phyloP scores from a whole-genome alignment of 2,329 filamentous ascomycete species.

The Diaporthe capsici region DNA sequence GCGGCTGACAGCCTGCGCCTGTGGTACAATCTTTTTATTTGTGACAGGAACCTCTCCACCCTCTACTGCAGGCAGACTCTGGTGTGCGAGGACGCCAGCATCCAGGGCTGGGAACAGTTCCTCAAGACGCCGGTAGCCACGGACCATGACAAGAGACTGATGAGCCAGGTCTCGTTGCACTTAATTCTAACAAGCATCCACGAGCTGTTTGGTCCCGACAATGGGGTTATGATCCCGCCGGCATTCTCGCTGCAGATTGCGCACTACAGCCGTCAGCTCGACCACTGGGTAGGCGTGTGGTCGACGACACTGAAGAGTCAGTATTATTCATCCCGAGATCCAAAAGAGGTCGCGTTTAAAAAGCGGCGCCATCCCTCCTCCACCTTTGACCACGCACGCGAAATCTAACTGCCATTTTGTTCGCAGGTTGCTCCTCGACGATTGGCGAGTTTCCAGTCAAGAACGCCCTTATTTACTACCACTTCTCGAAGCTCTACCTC shows the following conservation, averaged over 20 bases:
- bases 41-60: slow-evolving; percentile 73
- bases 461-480: slow-evolving; percentile 50
- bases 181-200: slow-evolving; percentile 69
- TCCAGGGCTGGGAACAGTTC: slow-evolving; percentile 70
- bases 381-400: too few species aligned
- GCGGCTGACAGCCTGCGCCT: slow-evolving; percentile 68
- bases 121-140: slow-evolving; percentile 65
- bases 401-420: neutral
- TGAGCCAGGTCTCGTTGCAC: slow-evolving; percentile 71
- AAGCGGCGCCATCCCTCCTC: neutral
- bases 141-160: slow-evolving; percentile 67
- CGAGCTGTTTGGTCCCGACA: slow-evolving; percentile 69
- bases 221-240: slow-evolving; percentile 63
- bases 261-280: slow-evolving; percentile 52
- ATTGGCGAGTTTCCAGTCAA: slow-evolving; percentile 52
- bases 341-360: neutral
- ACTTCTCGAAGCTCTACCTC: slow-evolving; percentile 51
- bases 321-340: slow-evolving; percentile 40
- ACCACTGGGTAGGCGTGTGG: slow-evolving; percentile 56
- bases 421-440: slow-evolving; percentile 30
- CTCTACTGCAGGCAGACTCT: slow-evolving; percentile 71
- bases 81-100: slow-evolving; percentile 69
- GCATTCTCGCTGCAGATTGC: slow-evolving; percentile 64
- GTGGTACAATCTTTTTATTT: slow-evolving; percentile 74
- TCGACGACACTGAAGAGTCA: slow-evolving; percentile 49